A percentile compares a stretch with the other conserved stretches of the same genome.
Evolutionary conservation across 2,329 filamentous ascomycete species (phyloP).

Genomic region (Claviceps africana): DNA sequence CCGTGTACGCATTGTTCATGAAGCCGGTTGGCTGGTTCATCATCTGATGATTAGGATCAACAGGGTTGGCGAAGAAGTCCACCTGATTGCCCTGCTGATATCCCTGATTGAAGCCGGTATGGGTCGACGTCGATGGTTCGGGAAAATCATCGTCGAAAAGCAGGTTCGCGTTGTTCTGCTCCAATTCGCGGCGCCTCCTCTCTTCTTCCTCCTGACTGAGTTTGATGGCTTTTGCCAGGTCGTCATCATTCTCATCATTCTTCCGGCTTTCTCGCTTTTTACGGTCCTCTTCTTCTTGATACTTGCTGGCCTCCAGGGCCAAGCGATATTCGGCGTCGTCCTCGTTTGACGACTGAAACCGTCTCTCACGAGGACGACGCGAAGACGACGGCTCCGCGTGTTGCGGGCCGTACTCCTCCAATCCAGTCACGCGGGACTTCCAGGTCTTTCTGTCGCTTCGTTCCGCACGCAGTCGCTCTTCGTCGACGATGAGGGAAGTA

Average conservation of each 20-base stretch:
- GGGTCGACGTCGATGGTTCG: conserved; percentile 28
- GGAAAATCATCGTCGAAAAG: conserved; percentile 73
- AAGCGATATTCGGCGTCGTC: conserved; percentile 84
- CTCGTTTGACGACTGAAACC: conserved; percentile 46
- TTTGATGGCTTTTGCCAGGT: conserved; percentile 87
- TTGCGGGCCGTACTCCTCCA: conserved; percentile 60
- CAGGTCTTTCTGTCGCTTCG: conserved; percentile 83
- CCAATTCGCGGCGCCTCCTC: conserved; percentile 69
- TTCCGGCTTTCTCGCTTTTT: conserved; percentile 54
- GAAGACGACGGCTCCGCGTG: conserved; percentile 26
- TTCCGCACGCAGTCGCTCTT: conserved; percentile 81
- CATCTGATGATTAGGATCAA: conserved; percentile 60
- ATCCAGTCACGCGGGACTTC: conserved; percentile 90
- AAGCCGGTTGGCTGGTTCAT: conserved; percentile 72
- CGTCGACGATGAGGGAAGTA: conserved; percentile 80
- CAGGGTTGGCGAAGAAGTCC: conserved; percentile 93
- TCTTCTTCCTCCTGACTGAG: conserved; percentile 93
- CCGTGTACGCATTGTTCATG: conserved; percentile 41
- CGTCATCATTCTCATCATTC: conserved; percentile 54
- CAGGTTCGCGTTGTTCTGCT: conserved; percentile 69
- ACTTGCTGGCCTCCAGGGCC: conserved; percentile 88
- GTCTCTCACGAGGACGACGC: conserved; percentile 34
- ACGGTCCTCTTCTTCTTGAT: conserved; percentile 82
- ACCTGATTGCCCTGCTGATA: conserved; percentile 95
- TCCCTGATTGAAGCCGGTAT: conserved; percentile 86